Evolutionary conservation across 371 early-diverging fungal genomes (phyloP).

Genomic region (Amoeboaphelidium protococcarum): DNA sequence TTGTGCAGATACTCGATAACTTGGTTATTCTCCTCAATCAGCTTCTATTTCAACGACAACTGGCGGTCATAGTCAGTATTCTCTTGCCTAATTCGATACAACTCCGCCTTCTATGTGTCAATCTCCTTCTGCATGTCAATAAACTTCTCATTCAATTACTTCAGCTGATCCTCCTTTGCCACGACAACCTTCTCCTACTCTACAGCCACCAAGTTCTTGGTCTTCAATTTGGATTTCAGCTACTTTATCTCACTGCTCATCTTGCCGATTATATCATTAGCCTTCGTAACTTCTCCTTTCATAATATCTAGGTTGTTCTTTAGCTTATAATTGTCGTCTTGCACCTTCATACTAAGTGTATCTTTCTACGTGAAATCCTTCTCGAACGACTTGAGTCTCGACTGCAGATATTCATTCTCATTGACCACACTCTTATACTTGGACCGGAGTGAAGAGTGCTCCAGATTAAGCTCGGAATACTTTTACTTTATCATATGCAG

Average conservation of each 20-base stretch:
- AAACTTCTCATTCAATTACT: too few species aligned
- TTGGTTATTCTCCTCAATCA: too few species aligned
- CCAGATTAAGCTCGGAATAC: conserved; percentile 1
- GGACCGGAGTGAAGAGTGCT: neutral
- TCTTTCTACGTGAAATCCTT: neutral
- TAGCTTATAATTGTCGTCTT: conserved; percentile 9
- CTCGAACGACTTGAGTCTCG: neutral
- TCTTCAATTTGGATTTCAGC: conserved; percentile 17
- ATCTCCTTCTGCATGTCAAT: too few species aligned
- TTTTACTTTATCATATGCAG: too few species aligned
- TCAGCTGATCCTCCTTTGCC: too few species aligned
- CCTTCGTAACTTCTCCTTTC: conserved; percentile 20
- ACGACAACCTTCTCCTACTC: conserved; percentile 2
- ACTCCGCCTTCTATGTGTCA: too few species aligned
- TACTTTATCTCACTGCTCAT: conserved; percentile 17
- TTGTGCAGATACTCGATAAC: too few species aligned
- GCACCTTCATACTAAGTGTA: conserved; percentile 2
- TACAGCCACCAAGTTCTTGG: conserved; percentile 16
- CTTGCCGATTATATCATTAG: conserved; percentile 5
- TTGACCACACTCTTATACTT: neutral
- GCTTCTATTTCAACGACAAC: too few species aligned
- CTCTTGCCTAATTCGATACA: too few species aligned
- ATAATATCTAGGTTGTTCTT: conserved; percentile 12
- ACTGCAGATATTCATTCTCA: neutral
- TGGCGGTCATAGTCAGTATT: too few species aligned